phyloP scores from a whole-genome alignment of 768 basidiomycete genomes.

The Trametopsis cervina region DNA sequence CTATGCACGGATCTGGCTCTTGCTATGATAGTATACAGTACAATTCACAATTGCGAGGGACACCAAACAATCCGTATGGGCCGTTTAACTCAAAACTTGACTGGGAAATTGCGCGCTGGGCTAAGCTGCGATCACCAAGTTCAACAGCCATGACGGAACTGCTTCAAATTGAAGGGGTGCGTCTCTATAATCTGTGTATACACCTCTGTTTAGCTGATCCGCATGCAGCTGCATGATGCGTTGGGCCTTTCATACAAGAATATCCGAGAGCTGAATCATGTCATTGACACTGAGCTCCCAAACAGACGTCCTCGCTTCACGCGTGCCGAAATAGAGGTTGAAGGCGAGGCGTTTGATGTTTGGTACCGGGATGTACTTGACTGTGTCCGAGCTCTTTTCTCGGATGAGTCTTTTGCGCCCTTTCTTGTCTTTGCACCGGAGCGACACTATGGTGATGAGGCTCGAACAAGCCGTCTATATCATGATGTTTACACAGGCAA shows the following conservation, averaged over 20 bases:
- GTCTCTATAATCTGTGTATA: not conserved
- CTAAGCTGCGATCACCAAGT: slow-evolving; percentile 11
- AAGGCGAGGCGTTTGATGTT: slow-evolving; percentile 25
- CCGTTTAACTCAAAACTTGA: slow-evolving; percentile 12
- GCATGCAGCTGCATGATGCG: slow-evolving; percentile 4
- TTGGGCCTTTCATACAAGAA: slow-evolving; percentile 6
- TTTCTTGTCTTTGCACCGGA: slow-evolving; percentile 29
- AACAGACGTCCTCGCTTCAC: slow-evolving; percentile 20
- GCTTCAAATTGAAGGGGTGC: slow-evolving; percentile 9
- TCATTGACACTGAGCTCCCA: slow-evolving; percentile 27
- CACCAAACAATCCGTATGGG: slow-evolving; percentile 1
- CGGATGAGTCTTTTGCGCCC: slow-evolving; percentile 24
- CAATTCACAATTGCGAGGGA: not conserved
- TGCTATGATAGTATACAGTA: no score
- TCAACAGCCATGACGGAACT: slow-evolving; percentile 12
- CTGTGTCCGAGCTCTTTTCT: slow-evolving; percentile 28
- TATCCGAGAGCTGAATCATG: slow-evolving; percentile 23
- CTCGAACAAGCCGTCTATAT: slow-evolving; percentile 22
- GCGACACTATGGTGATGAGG: slow-evolving; percentile 27
- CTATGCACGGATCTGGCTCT: no score
- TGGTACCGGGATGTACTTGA: slow-evolving; percentile 29
- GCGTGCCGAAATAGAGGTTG: slow-evolving; percentile 21
- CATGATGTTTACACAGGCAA: slow-evolving; percentile 38
- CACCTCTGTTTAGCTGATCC: not conserved
- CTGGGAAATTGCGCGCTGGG: slow-evolving; percentile 16